A percentile compares a stretch with the other conserved stretches of the same genome.
Conservation (phyloP, 805 yeast genomes). For the Kazachstania africana region DNA sequence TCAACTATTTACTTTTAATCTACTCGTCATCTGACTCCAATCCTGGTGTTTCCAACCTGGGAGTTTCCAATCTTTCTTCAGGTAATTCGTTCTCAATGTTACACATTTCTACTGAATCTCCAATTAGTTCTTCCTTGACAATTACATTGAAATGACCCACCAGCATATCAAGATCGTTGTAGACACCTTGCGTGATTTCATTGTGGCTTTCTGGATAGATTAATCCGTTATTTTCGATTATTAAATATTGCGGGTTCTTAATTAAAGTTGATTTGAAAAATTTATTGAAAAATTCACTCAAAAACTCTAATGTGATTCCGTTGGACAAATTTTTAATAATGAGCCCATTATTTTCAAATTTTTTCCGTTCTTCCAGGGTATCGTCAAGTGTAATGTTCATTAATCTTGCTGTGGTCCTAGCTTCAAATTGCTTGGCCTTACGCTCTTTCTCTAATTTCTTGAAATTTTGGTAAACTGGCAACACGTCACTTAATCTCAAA, state of each 20-base stretch:
- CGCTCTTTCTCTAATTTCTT: constrained; percentile 25
- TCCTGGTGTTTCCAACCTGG: too few species aligned
- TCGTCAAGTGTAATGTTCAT: constrained; percentile 15
- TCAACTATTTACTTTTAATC: too few species aligned
- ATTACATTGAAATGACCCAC: constrained; percentile 24
- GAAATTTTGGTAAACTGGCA: constrained; percentile 36
- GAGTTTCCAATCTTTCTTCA: constrained; percentile 3
- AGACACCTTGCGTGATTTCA: constrained; percentile 29
- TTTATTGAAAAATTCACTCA: constrained; percentile 27
- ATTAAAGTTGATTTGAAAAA: constrained; percentile 21
- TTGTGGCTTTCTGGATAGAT: constrained; percentile 26
- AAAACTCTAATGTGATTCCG: constrained; percentile 38
- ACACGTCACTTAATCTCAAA: constrained; percentile 16
- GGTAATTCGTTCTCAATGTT: constrained; percentile 8
- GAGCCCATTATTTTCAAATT: constrained; percentile 36
- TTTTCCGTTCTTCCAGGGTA: too few species aligned
- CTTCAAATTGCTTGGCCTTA: constrained; percentile 21
- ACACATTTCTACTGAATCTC: constrained; percentile 14
- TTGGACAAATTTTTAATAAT: constrained; percentile 40
- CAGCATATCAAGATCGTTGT: constrained; percentile 32
- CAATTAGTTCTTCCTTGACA: constrained; percentile 16
- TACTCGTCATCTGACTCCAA: too few species aligned
- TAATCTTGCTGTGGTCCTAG: constrained; percentile 13
- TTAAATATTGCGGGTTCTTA: constrained; percentile 14
- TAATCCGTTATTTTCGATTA: constrained; percentile 7